Base-by-base conservation (phyloP, 2,329 filamentous ascomycete species). In the Neonectria coccinea region DNA sequence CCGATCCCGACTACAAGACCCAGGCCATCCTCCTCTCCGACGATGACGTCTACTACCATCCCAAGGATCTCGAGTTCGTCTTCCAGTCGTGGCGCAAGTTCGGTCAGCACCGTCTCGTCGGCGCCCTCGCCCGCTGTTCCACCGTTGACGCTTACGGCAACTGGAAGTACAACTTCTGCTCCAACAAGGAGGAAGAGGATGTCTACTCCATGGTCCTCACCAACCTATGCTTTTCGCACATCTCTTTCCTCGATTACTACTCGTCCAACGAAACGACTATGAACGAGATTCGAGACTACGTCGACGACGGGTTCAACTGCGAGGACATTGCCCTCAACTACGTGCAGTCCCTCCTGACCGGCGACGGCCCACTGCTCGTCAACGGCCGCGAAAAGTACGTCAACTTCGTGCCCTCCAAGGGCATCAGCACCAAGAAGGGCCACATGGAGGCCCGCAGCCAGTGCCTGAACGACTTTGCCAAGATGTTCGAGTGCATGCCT, bases 271-370 rank as follows among this genome's bases (percentile, higher is more conserved):
- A 77, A n/a, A 70, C 70, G 1, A 56, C 69, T 44, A 72, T 76
- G 64, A 71, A 66, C 4, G 70, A 70, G 55, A 73, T 81, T 22
- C 76, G 79, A 3, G 67, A 75, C 1, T 78, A 80, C 59, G 78
- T 81, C 14, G 79, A 81, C 25, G 65, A 76, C 18, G 69, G 76
- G 47, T 76, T 79, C 71, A 81, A 81, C 68, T 81, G 79, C 73
- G 79, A 81, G 64, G 79, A 81, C 55, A 75, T 81, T 63, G 79
- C 77, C 20, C 62, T 81, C 56, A 81, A 81, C 69, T 80, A 75
- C 41, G 67, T 80, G 29, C 70, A 74, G 7, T 75, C 76, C 2
- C 66, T 75, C 18, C 62, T 81, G 41, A 80, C 79, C 0, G 72
- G 78, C 16, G 67, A 73, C 12, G 78, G 78, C 0, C 79, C 79